Percentiles rank a stretch among this genome's conserved stretches.
Conservation (phyloP, 2,329 filamentous ascomycete species). For the Penicillium sp. region DNA sequence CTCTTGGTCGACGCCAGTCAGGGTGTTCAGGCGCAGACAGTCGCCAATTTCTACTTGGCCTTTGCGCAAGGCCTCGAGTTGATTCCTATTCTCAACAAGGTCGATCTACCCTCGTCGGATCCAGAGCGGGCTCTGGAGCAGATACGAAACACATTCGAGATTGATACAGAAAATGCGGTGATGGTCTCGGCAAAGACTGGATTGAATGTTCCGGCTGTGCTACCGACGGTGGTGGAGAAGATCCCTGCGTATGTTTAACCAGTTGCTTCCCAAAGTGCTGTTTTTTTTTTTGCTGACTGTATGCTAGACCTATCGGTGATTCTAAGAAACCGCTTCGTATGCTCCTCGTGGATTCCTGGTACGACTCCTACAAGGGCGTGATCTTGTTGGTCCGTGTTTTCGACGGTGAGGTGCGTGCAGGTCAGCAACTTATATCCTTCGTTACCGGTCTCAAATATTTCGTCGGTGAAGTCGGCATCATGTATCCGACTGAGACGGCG, state of each 20-base stretch:
- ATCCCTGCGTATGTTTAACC: constrained; percentile 63
- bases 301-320: constrained; percentile 65
- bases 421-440: constrained; percentile 82
- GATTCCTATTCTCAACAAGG: constrained; percentile 93
- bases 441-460: constrained; percentile 86
- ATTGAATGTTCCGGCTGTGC: constrained; percentile 74
- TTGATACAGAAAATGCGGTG: constrained; percentile 72
- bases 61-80: constrained; percentile 86
- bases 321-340: constrained; percentile 70
- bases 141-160: constrained; percentile 80
- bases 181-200: constrained; percentile 93
- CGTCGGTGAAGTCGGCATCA: constrained; percentile 94
- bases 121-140: constrained; percentile 81
- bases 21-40: constrained; percentile 94
- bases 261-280: background rate
- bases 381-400: constrained; percentile 88
- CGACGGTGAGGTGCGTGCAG: constrained; percentile 77
- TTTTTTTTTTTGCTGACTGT: constrained; percentile 18
- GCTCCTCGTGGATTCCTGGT: constrained; percentile 96
- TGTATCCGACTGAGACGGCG: constrained; percentile 83
- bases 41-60: constrained; percentile 96
- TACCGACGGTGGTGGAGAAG: constrained; percentile 80
- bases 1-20: constrained; percentile 94
- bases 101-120: constrained; percentile 88
- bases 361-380: constrained; percentile 92